Conservation (phyloP, 2,329 filamentous ascomycete species). For the Fusarium chlamydosporum region DNA sequence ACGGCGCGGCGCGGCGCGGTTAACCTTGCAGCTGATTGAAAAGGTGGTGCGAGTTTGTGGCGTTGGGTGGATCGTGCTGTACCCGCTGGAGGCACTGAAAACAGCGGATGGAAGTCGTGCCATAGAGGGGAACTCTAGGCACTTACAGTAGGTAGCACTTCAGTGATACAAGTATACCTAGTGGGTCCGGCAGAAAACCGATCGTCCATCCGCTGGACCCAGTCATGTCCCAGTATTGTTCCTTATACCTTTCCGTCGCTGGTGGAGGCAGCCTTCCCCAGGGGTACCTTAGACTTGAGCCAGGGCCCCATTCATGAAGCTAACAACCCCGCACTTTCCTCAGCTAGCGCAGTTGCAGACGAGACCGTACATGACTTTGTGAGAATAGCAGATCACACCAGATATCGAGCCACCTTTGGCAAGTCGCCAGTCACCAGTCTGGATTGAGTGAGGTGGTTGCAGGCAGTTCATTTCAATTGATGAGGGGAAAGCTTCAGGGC, state of each 20-base stretch:
- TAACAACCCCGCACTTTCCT: slow-evolving; percentile 43
- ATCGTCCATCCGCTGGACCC: slow-evolving; percentile 25
- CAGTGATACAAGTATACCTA: slow-evolving; percentile 30
- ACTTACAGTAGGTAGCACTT: slow-evolving; percentile 12
- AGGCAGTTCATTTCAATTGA: slow-evolving; percentile 38
- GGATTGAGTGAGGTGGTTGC: slow-evolving; percentile 38
- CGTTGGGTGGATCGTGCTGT: slow-evolving; percentile 32
- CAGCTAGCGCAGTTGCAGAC: slow-evolving; percentile 28
- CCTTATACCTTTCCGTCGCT: slow-evolving; percentile 17
- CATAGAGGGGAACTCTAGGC: slow-evolving; percentile 24
- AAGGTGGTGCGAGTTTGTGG: slow-evolving; percentile 40
- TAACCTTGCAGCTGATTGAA: slow-evolving; percentile 17
- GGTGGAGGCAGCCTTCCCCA: not conserved
- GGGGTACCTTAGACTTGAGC: slow-evolving; percentile 29
- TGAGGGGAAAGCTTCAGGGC: slow-evolving; percentile 41
- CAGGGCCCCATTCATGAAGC: slow-evolving; percentile 25
- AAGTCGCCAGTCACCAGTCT: slow-evolving; percentile 24
- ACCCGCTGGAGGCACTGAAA: slow-evolving; percentile 36
- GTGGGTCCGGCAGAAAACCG: slow-evolving; percentile 36
- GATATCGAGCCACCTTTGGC: slow-evolving; percentile 36
- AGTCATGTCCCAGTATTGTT: slow-evolving; percentile 28
- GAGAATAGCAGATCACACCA: slow-evolving; percentile 40
- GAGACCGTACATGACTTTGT: slow-evolving; percentile 36
- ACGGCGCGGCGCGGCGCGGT: slow-evolving; percentile 26
- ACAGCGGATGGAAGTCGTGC: slow-evolving; percentile 26